Evolutionary conservation across 192 early-diverging fungal species (phyloP).

Genomic region (Spinellus fusiger): DNA sequence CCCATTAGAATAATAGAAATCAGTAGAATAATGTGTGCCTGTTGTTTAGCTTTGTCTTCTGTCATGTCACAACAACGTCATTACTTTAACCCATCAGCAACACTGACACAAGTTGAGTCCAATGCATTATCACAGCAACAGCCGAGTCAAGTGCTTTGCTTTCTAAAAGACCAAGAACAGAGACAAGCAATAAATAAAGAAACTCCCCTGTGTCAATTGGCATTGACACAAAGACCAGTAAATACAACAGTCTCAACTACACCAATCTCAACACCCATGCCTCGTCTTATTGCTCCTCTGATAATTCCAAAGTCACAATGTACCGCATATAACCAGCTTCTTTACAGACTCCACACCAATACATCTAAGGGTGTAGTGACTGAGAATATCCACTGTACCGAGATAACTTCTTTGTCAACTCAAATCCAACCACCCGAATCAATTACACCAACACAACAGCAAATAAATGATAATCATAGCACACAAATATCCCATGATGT

Average conservation of each 20-base stretch:
- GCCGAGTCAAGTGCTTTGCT: background rate
- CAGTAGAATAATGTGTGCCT: too few relatives aligned
- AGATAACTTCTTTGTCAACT: background rate
- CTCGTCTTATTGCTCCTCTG: background rate
- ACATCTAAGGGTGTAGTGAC: too few relatives aligned
- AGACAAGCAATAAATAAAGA: background rate
- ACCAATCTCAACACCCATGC: background rate
- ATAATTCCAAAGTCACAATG: background rate
- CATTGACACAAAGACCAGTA: background rate
- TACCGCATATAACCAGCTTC: background rate
- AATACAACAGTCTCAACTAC: background rate
- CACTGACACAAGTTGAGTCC: background rate
- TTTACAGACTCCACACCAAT: background rate
- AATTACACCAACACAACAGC: background rate
- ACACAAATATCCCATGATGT: too few relatives aligned
- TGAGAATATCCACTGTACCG: background rate
- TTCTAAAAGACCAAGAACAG: background rate
- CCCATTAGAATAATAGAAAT: too few relatives aligned
- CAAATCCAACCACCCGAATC: background rate
- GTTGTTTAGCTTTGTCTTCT: too few relatives aligned
- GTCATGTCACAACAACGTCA: too few relatives aligned
- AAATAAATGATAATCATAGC: background rate
- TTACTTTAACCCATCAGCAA: background rate
- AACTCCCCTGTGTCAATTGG: background rate
- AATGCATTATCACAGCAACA: background rate